phyloP scores from a whole-genome alignment of 1,284 basidiomycete species.

The Tylopilus orsonianus region DNA sequence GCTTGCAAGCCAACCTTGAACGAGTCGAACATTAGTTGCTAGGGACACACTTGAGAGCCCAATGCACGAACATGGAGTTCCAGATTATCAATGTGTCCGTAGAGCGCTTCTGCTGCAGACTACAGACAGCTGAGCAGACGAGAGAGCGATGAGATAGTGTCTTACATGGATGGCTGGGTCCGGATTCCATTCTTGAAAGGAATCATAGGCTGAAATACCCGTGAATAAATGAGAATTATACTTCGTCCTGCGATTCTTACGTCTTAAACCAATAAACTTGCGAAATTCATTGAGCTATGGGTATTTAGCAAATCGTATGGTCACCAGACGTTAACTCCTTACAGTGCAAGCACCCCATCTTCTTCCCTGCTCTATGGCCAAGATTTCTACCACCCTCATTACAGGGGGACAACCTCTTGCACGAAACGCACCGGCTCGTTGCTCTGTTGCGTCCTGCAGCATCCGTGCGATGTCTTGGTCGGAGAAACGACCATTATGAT shows the following conservation, averaged over 20 bases:
- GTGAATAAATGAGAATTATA: background rate
- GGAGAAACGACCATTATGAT: conserved; percentile 56
- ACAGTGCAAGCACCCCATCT: conserved; percentile 77
- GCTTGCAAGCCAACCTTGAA: conserved; percentile 69
- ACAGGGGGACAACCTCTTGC: conserved; percentile 74
- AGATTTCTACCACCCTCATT: conserved; percentile 69
- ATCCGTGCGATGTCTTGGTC: conserved; percentile 69
- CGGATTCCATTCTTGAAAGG: conserved; percentile 79
- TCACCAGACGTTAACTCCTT: conserved; percentile 20
- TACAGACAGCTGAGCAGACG: conserved; percentile 28
- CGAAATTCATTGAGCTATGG: conserved; percentile 66
- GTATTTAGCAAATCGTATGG: conserved; percentile 43
- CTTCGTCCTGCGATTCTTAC: conserved; percentile 23
- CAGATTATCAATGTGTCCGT: conserved; percentile 73
- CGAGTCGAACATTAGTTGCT: background rate
- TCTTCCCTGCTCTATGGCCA: conserved; percentile 70
- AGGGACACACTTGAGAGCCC: background rate
- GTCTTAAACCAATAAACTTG: conserved; percentile 51
- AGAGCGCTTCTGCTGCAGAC: conserved; percentile 66
- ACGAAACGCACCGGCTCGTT: conserved; percentile 67
- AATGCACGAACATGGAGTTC: conserved; percentile 60
- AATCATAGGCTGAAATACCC: conserved; percentile 46
- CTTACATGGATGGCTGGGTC: conserved; percentile 61
- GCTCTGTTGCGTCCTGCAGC: conserved; percentile 65
- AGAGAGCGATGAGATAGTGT: background rate